Evolutionary conservation across 2,329 filamentous ascomycete species (phyloP).

Genomic region (Rhynchosporium agropyri): DNA sequence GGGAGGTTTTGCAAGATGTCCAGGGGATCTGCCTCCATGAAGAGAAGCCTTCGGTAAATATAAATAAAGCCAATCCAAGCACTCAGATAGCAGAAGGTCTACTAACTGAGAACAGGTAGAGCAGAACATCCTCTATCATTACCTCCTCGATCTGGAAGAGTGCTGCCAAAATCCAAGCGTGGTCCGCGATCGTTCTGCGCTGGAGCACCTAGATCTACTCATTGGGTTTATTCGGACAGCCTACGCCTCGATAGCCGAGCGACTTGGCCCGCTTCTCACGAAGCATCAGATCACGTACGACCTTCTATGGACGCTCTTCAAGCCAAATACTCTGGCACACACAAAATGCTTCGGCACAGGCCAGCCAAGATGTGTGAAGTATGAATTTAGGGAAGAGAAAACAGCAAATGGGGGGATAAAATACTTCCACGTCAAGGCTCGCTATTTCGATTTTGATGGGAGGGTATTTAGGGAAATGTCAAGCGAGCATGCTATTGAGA

Average conservation of each 20-base stretch:
- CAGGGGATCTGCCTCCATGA: slow-evolving; percentile 40
- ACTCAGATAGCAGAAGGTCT: slow-evolving; percentile 7
- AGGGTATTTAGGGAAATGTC: slow-evolving; percentile 36
- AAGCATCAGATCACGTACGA: slow-evolving; percentile 43
- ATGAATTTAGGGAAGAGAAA: slow-evolving; percentile 31
- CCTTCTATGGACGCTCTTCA: slow-evolving; percentile 45
- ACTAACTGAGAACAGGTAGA: slow-evolving; percentile 23
- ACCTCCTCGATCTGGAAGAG: slow-evolving; percentile 25
- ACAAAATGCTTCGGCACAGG: slow-evolving; percentile 34
- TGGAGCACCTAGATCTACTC: slow-evolving; percentile 25
- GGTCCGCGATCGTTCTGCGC: slow-evolving; percentile 9
- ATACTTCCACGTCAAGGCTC: slow-evolving; percentile 24
- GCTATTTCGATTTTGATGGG: slow-evolving; percentile 38
- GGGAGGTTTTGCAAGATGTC: slow-evolving; percentile 40
- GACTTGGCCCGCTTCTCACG: slow-evolving; percentile 35
- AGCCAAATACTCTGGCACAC: slow-evolving; percentile 40
- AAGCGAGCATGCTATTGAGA: slow-evolving; percentile 30
- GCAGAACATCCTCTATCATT: slow-evolving; percentile 26
- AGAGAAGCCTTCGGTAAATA: slow-evolving; percentile 26
- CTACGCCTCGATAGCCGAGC: slow-evolving; percentile 22
- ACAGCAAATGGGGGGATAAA: slow-evolving; percentile 24
- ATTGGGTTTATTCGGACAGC: slow-evolving; percentile 27
- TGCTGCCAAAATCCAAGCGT: slow-evolving; percentile 9
- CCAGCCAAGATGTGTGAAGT: slow-evolving; percentile 34
- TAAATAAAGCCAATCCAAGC: not conserved